Conservation (phyloP, 2,329 filamentous ascomycete species). For the Alternaria longipes region DNA sequence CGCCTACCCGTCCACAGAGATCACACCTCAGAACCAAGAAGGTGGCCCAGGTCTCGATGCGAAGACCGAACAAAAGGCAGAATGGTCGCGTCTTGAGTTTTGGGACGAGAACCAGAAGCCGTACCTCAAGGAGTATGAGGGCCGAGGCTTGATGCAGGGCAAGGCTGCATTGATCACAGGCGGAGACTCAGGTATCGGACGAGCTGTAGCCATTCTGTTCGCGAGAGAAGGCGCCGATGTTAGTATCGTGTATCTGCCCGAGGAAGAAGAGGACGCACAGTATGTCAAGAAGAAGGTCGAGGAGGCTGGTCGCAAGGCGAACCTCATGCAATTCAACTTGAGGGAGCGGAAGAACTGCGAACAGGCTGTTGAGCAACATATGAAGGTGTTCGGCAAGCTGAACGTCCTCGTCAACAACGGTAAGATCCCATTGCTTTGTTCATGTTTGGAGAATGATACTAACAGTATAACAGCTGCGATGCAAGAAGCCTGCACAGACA, state of each 20-base stretch:
- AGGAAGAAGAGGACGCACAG: conserved; percentile 77
- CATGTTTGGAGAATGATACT: background rate
- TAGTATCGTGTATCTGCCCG: conserved; percentile 74
- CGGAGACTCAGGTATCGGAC: conserved; percentile 79
- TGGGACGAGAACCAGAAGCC: conserved; percentile 34
- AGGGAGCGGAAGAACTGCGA: conserved; percentile 71
- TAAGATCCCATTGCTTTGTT: conserved; percentile 1
- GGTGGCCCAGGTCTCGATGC: conserved; percentile 31
- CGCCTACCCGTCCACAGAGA: conserved; percentile 30
- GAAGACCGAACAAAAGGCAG: conserved; percentile 25
- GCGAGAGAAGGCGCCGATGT: conserved; percentile 79
- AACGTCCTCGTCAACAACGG: conserved; percentile 62
- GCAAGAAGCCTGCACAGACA: conserved; percentile 63
- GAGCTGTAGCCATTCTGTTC: conserved; percentile 76
- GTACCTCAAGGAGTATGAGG: conserved; percentile 34
- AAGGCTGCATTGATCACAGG: conserved; percentile 71
- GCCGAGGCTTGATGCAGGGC: conserved; percentile 33
- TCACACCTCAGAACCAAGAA: conserved; percentile 26
- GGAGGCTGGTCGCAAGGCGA: conserved; percentile 66
- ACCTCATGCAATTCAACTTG: conserved; percentile 61
- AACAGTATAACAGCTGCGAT: conserved; percentile 55
- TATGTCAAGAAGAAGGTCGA: conserved; percentile 75
- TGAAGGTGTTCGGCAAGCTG: conserved; percentile 70
- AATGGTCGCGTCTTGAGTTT: conserved; percentile 33
- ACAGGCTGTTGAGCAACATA: conserved; percentile 70